A percentile compares a stretch with the other conserved stretches of the same genome.
Evolutionary conservation across 1,284 basidiomycete genomes (phyloP).

Genomic region (Ceratobasidium sp.): DNA sequence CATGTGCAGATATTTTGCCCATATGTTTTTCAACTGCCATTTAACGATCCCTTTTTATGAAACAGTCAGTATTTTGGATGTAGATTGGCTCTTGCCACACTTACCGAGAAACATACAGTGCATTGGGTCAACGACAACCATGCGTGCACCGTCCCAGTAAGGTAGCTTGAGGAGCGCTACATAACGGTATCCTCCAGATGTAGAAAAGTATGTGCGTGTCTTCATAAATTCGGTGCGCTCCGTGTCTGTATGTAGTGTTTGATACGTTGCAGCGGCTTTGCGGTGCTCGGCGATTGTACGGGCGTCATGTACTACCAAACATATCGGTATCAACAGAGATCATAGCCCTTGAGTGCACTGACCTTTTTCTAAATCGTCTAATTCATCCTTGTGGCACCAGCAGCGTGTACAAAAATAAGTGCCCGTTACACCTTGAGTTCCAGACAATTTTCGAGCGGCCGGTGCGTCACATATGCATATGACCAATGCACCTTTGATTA

Average conservation of each 20-base stretch:
- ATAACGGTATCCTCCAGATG: conserved; percentile 12
- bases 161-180: conserved; percentile 19
- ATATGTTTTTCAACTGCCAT: conserved; percentile 32
- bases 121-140: conserved; percentile 42
- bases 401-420: conserved; percentile 31
- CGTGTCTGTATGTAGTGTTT: conserved; percentile 15
- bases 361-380: conserved; percentile 12
- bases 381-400: conserved; percentile 34
- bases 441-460: conserved; percentile 34
- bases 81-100: not conserved
- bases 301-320: not conserved
- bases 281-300: conserved; percentile 21
- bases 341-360: not conserved
- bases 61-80: not conserved
- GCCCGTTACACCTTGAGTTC: conserved; percentile 15
- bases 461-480: conserved; percentile 33
- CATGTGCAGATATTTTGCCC: conserved; percentile 25
- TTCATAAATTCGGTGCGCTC: conserved; percentile 23
- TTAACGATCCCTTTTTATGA: conserved; percentile 23
- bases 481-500: conserved; percentile 24
- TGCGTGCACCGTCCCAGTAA: conserved; percentile 40
- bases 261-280: conserved; percentile 15
- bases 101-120: conserved; percentile 39
- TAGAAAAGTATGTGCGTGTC: not conserved
- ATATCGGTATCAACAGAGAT: not conserved